Evolutionary conservation across 345 rosid species (phyloP).

Genomic region (Fremontodendron californicum): DNA sequence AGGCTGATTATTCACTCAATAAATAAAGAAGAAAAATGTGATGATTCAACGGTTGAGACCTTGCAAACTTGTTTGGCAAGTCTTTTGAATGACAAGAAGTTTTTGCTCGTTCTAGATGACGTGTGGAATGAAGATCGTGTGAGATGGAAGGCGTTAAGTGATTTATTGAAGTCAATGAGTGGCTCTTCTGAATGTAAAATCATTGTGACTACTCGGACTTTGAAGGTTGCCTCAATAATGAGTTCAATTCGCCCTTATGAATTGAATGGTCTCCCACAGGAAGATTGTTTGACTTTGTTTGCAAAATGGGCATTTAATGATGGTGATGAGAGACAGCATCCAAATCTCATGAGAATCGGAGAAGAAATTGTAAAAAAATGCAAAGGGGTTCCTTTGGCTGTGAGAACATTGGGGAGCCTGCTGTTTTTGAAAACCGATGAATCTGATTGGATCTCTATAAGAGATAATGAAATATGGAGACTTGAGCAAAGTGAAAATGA

Average conservation of each 20-base stretch:
- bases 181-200: not conserved
- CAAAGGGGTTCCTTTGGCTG: not conserved
- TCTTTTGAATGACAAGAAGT: not conserved
- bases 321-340: not conserved
- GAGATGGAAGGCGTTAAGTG: not conserved
- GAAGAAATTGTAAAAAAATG: not conserved
- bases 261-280: not conserved
- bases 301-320: not conserved
- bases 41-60: not conserved
- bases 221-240: not conserved
- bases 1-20: not conserved
- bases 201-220: not conserved
- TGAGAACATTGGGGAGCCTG: not conserved
- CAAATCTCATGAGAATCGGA: not conserved
- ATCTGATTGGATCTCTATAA: not conserved
- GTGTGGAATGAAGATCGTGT: conserved; percentile 4
- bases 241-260: not conserved
- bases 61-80: not conserved
- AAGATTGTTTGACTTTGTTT: not conserved
- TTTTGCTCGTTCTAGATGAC: conserved; percentile 13
- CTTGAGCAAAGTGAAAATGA: not conserved
- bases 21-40: not conserved
- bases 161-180: not conserved
- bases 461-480: not conserved
- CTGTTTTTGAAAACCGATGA: not conserved